phyloP scores from a whole-genome alignment of 768 basidiomycete species.

The Calocera cornea region DNA sequence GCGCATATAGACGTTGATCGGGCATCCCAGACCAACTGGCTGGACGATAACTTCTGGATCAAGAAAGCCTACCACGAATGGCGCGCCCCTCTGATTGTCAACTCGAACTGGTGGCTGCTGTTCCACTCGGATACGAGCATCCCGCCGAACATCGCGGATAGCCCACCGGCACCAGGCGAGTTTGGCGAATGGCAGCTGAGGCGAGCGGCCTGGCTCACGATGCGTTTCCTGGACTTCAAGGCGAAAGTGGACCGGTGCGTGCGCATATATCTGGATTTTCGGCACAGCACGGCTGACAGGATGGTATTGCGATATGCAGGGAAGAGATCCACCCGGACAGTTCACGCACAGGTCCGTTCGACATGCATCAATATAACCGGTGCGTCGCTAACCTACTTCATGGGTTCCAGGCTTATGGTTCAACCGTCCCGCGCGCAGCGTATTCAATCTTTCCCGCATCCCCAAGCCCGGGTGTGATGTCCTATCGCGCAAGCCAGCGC shows the following conservation, averaged over 20 bases:
- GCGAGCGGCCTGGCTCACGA: slow-evolving; percentile 67
- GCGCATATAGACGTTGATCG: slow-evolving; percentile 53
- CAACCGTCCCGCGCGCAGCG: slow-evolving; percentile 18
- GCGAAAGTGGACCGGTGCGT: slow-evolving; percentile 48
- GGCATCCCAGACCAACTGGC: slow-evolving; percentile 79
- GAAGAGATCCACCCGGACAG: slow-evolving; percentile 58
- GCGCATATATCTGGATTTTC: slow-evolving; percentile 4
- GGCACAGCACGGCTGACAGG: neutral
- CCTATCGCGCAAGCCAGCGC: slow-evolving; percentile 37
- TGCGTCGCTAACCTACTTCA: slow-evolving; percentile 17
- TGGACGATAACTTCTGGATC: slow-evolving; percentile 86
- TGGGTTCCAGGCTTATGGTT: slow-evolving; percentile 17
- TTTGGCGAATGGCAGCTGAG: slow-evolving; percentile 56
- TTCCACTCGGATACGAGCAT: slow-evolving; percentile 60
- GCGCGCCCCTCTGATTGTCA: slow-evolving; percentile 69
- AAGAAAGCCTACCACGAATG: slow-evolving; percentile 79
- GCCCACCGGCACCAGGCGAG: neutral
- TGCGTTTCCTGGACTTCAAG: slow-evolving; percentile 62
- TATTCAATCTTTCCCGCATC: slow-evolving; percentile 65
- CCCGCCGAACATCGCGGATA: slow-evolving; percentile 27
- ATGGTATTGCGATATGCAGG: slow-evolving; percentile 25
- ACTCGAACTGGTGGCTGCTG: slow-evolving; percentile 95
- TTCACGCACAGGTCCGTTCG: slow-evolving; percentile 50
- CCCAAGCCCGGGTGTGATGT: slow-evolving; percentile 55
- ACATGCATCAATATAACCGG: slow-evolving; percentile 31